Conservation (phyloP, 805 yeast genomes). For the Suhomyces xylopsoci region DNA sequence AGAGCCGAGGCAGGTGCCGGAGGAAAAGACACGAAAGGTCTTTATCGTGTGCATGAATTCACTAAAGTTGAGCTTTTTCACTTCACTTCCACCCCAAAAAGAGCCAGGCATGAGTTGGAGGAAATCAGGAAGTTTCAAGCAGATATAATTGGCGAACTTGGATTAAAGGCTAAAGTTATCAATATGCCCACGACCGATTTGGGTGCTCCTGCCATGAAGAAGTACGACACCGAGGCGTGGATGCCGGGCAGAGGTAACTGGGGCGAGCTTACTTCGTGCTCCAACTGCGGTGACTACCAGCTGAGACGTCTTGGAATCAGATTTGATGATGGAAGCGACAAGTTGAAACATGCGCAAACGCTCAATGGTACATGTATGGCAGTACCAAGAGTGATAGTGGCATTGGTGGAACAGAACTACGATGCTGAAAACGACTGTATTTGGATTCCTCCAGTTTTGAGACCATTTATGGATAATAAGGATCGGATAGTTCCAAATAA, state of each 20-base stretch:
- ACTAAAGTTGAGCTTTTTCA: constrained; percentile 90
- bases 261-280: constrained; percentile 91
- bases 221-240: constrained; percentile 94
- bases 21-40: constrained; percentile 87
- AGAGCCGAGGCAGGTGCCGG: constrained; percentile 98
- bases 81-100: constrained; percentile 49
- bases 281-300: constrained; percentile 92
- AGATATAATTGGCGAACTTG: constrained; percentile 60
- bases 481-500: constrained; percentile 19
- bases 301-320: constrained; percentile 76
- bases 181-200: constrained; percentile 88
- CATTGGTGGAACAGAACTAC: constrained; percentile 83
- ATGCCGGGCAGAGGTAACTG: constrained; percentile 94
- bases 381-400: constrained; percentile 84
- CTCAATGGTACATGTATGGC: constrained; percentile 96
- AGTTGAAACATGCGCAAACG: constrained; percentile 65
- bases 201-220: constrained; percentile 90
- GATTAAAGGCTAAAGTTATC: constrained; percentile 75
- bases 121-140: constrained; percentile 63
- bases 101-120: constrained; percentile 53
- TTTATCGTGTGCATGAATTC: constrained; percentile 94
- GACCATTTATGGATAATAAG: constrained; percentile 69
- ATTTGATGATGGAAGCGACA: constrained; percentile 32
- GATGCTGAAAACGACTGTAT: constrained; percentile 55
- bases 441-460: constrained; percentile 63